Base-by-base conservation (phyloP, 768 basidiomycete species). In the Podaxis sp. region DNA sequence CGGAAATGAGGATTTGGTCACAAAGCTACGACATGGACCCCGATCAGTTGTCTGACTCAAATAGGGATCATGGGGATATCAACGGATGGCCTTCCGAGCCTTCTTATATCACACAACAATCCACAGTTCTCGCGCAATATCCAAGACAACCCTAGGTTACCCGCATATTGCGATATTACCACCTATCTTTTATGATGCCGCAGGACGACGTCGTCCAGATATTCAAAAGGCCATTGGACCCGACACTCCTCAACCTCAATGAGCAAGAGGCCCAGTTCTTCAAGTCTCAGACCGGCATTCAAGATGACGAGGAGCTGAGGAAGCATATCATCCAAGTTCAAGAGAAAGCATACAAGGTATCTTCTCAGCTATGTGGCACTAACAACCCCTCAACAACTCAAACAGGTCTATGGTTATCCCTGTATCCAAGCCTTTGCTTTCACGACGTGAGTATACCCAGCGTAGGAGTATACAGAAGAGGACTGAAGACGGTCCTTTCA, bases 301-400 rank as follows among this genome's bases (percentile, higher is more conserved):
- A 67, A 5, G 73, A 77, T 57, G 72, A 76, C 1, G 64, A 71
- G 4, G 70, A 71, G 35, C 65, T 80, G 55, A 78, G 74, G 65
- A 61, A 72, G 9, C 79, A 80, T 64, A 73, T 80, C n/a, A 36
- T 77, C 3, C 59, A 58, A 0, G 72, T 77, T 5, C 78, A 79
- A 60, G 63, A 62, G 48, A 74, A 74, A 53, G 79, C 79, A 3
- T 74, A 71, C 59, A 44, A 66, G 46, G 57, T 51, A 51, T 16
- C 23, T 59, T 6, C 11, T 27, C 25, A 18, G 42, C 6, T 16
- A 47, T 3, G 1, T n/a, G 6, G 0, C 10, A 16, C 14, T 6
- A 21, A 35, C 11, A 13, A 11, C 25, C 62, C 65, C 16, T 62
- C 71, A n/a, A 69, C 56, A 72, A 1, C 75, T 75, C 1, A 70